Evolutionary conservation across 164 flowering plant species (phyloP), one percentile per base, ranked within the genome.

Genomic region (Vitis labrusca): DNA sequence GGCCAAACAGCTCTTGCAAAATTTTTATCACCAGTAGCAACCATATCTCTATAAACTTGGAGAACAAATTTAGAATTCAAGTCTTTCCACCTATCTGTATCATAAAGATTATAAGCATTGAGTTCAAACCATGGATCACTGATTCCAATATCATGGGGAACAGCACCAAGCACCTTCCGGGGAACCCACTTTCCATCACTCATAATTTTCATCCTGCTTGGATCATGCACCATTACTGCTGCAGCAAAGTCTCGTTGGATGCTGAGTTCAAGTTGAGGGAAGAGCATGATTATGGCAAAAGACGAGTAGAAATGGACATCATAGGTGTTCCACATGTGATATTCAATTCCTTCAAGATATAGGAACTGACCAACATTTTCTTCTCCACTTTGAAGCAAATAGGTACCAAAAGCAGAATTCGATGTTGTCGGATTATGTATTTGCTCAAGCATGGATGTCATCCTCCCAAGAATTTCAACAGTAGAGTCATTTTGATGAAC

Each of bases 261-360:
- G 71, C 91, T 87, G 54, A 91, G 90, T 74, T 91, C 89, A 50
- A 93, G 88, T 78, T 91, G 82, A 0, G 97, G 98, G 74, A 91
- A 93, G 13, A 88, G 84, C 85, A 80, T 81, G 73, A 88, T 56
- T 30, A 93, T 66, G 1, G 98, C 85, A 77, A 86, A 91, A 2
- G 98, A 93, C 5, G 98, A 82, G 71, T 93, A 93, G 78, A 93
- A 93, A 66, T 93, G 98, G 47, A 93, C 98, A 64, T 93, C 98
- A 68, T 93, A 93, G 10, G 98, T 91, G 77, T 90, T 89, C 93
- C 89, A 91, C 97, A 93, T 91, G 30, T 60, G 80, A 72, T 91
- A 93, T 70, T 93, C 94, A n/a, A 82, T 77, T 57, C 98, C 98
- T 82, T 93, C 98, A 13, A 85, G 81, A 64, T 91, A 91, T n/a